These are phyloP conservation scores for Hypsizygus marmoreus DNA, from an alignment of 768 basidiomycete species.

Conservation along the genomic window DNA sequence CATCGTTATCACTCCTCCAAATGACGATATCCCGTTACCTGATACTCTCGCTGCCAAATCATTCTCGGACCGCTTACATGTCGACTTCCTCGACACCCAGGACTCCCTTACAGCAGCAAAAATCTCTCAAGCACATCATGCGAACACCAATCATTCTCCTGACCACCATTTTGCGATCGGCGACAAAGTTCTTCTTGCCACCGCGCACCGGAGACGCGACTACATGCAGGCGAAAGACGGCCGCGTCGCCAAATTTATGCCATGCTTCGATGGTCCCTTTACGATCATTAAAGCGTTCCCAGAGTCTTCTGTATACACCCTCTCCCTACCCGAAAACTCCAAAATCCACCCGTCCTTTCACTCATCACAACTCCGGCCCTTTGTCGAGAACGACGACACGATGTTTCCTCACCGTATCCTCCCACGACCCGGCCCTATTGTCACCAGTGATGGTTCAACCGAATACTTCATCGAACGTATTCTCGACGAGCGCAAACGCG, in stretches of 20 bases:
- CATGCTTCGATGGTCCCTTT: not conserved
- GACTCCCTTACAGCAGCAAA: not conserved
- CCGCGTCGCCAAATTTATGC: too few relatives aligned
- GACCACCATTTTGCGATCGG: too few relatives aligned
- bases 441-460: too few relatives aligned
- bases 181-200: not conserved
- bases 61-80: not conserved
- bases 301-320: not conserved
- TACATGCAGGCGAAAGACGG: not conserved
- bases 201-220: not conserved
- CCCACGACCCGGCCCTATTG: too few relatives aligned
- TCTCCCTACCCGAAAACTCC: not conserved
- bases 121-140: not conserved
- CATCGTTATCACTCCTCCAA: not conserved
- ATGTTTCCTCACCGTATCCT: too few relatives aligned
- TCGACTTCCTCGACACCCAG: not conserved
- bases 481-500: constrained; percentile 20
- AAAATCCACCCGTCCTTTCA: not conserved
- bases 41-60: not conserved
- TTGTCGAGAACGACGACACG: not conserved
- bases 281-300: not conserved
- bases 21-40: not conserved
- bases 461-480: constrained; percentile 36
- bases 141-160: not conserved
- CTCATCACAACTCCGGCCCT: not conserved